Evolutionary conservation across 257 asterid genomes (phyloP).

Genomic region (Linderniella brevidens): DNA sequence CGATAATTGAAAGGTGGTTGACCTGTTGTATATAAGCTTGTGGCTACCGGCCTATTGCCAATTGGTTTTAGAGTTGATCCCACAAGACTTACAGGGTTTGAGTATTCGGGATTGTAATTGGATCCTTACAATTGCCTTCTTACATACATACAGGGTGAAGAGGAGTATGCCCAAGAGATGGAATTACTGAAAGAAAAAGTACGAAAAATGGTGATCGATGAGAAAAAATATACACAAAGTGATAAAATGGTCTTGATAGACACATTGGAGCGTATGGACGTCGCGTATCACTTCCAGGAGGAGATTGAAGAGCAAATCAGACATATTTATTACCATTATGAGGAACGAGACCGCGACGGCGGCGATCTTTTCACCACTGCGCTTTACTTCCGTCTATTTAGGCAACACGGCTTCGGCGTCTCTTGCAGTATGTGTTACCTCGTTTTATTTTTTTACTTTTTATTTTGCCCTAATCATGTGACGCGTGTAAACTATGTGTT

Average conservation of each 20-base stretch:
- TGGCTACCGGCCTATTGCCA: too few species aligned
- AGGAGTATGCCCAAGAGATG: constrained; percentile 1
- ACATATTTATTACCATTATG: not conserved
- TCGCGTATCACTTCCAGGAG: constrained; percentile 15
- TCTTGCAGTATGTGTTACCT: constrained; percentile 8
- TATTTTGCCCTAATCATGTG: too few species aligned
- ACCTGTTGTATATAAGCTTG: too few species aligned
- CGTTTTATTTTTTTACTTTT: not conserved
- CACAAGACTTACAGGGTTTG: too few species aligned
- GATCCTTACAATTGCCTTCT: too few species aligned
- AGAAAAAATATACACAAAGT: not conserved
- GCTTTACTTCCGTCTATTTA: constrained; percentile 13
- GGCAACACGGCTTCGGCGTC: constrained; percentile 12
- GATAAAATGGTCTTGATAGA: constrained; percentile 10
- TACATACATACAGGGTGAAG: too few species aligned
- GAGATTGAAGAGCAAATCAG: constrained; percentile 8
- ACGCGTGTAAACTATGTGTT: not conserved
- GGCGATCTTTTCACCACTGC: constrained; percentile 11
- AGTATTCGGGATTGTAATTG: too few species aligned
- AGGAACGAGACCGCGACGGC: not conserved
- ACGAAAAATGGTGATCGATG: constrained; percentile 7
- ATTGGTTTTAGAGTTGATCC: too few species aligned
- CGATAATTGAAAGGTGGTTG: too few species aligned
- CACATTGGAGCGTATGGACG: constrained; percentile 16
- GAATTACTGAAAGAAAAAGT: constrained; percentile 10